Evolutionary conservation across 1,139 yeast genomes (phyloP).

Genomic region (Diutina sp.): DNA sequence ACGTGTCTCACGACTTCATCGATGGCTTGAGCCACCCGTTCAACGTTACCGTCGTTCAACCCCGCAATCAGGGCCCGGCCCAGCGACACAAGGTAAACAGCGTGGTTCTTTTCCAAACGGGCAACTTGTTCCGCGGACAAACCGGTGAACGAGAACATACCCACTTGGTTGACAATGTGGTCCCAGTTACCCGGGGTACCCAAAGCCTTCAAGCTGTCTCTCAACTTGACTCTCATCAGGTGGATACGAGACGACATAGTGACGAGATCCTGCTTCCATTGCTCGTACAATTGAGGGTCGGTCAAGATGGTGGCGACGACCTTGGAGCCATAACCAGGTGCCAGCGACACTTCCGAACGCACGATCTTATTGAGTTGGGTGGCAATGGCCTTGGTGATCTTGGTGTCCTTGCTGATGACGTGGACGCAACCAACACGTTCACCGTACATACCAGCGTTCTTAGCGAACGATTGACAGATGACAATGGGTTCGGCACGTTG

Average conservation of each 20-base stretch:
- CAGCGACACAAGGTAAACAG: conserved; percentile 62
- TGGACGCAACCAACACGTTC: conserved; percentile 95
- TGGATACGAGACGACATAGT: conserved; percentile 83
- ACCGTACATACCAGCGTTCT: conserved; percentile 95
- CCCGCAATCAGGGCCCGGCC: conserved; percentile 97
- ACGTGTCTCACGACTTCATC: conserved; percentile 56
- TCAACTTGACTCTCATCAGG: conserved; percentile 60
- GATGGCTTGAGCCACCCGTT: conserved; percentile 69
- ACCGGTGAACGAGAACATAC: conserved; percentile 96
- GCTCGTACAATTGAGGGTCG: conserved; percentile 48
- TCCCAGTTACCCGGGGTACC: conserved; percentile 88
- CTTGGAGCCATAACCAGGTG: conserved; percentile 95
- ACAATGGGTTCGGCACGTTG: conserved; percentile 36
- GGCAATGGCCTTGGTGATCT: conserved; percentile 35
- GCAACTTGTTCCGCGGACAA: conserved; percentile 68
- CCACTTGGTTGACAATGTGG: conserved; percentile 83
- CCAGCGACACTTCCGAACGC: conserved; percentile 82
- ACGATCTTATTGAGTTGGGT: conserved; percentile 73
- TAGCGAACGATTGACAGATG: conserved; percentile 94
- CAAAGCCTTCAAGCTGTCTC: conserved; percentile 34
- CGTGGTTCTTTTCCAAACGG: conserved; percentile 65
- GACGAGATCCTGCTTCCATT: conserved; percentile 79
- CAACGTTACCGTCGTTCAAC: conserved; percentile 68
- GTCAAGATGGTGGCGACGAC: conserved; percentile 69
- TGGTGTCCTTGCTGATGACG: conserved; percentile 24